Conservation (phyloP, 306 rosid species). For the Cicer bijugum region DNA sequence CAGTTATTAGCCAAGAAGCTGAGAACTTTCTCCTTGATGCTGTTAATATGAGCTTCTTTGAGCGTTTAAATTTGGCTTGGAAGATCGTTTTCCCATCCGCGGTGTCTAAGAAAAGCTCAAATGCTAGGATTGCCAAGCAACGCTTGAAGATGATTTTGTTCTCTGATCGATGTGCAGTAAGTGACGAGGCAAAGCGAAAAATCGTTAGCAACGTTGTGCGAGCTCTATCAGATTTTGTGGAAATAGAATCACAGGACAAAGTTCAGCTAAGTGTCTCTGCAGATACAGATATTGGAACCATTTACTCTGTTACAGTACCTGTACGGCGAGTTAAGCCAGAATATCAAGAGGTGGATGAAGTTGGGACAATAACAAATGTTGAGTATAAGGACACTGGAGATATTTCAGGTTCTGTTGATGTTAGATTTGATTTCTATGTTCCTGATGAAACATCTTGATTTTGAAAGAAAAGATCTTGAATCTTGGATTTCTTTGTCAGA, state of each 20-base stretch:
- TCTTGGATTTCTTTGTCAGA: constrained; percentile 22
- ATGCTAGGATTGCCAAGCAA: constrained; percentile 92
- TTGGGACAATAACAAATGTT: constrained; percentile 77
- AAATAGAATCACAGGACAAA: constrained; percentile 92
- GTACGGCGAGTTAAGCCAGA: constrained; percentile 90
- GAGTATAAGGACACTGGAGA: constrained; percentile 89
- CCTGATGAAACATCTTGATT: constrained; percentile 51
- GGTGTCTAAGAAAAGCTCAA: constrained; percentile 66
- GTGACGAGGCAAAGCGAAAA: constrained; percentile 87
- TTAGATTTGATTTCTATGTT: constrained; percentile 58
- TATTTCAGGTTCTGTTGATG: constrained; percentile 71
- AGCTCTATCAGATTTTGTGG: constrained; percentile 91
- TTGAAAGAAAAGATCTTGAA: constrained; percentile 35
- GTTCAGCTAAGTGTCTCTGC: constrained; percentile 89
- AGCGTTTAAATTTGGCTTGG: constrained; percentile 92
- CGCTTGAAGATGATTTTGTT: constrained; percentile 94
- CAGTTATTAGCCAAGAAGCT: constrained; percentile 61
- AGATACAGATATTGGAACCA: constrained; percentile 87
- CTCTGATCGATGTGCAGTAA: constrained; percentile 92
- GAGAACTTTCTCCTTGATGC: constrained; percentile 86
- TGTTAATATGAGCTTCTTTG: constrained; percentile 86
- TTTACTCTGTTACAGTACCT: constrained; percentile 92
- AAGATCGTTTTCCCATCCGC: constrained; percentile 83
- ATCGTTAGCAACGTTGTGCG: constrained; percentile 81
- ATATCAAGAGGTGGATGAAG: constrained; percentile 78